Conservation (phyloP, 179 eudicot species). For the Carnegiea gigantea region DNA sequence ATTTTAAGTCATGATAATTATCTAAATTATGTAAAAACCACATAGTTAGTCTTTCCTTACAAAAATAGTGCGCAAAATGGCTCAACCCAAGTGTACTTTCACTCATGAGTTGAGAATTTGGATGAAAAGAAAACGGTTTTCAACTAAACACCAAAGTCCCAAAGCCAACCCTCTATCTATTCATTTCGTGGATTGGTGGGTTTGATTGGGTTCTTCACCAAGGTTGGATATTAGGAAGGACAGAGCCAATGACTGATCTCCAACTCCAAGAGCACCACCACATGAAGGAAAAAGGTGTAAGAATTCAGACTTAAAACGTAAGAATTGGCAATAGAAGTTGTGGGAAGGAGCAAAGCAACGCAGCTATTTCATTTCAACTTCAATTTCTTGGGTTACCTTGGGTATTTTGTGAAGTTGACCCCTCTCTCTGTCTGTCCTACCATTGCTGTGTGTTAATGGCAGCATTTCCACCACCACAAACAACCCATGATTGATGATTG, state of each 20-base stretch:
- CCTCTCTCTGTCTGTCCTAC: background rate
- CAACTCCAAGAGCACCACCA: background rate
- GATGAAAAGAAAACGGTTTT: background rate
- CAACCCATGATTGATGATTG: conserved; percentile 2
- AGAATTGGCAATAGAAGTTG: conserved; percentile 1
- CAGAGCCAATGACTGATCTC: background rate
- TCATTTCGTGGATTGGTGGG: background rate
- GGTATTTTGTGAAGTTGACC: conserved; percentile 3
- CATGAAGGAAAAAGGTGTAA: background rate
- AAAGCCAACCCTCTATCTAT: background rate
- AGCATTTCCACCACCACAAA: background rate
- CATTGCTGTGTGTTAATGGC: background rate
- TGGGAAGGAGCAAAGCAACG: background rate
- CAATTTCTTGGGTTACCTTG: background rate
- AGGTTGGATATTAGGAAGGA: background rate
- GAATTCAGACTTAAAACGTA: background rate
- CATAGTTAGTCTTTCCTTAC: no score
- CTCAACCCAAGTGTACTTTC: no score
- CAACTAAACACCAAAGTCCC: background rate
- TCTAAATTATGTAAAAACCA: no score
- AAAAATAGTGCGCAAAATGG: no score
- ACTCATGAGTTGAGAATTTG: no score
- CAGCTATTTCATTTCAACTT: background rate
- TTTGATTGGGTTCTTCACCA: background rate
- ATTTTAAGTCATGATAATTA: no score